Conservation (phyloP, 1,284 basidiomycete species). For the Ganoderma meredithae region DNA sequence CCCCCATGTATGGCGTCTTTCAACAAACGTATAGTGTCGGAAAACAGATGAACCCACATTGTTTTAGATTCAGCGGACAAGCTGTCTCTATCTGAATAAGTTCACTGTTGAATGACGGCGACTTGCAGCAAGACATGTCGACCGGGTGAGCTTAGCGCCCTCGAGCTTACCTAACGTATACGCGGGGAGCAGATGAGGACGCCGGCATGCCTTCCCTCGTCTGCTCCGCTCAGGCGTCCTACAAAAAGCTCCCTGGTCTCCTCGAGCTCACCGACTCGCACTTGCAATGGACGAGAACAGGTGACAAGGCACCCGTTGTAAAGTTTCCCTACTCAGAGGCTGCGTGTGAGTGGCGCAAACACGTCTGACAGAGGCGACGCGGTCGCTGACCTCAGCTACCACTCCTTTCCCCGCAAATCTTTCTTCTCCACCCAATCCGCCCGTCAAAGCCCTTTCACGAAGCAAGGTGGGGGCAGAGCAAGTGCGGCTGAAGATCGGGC, state of each 20-base stretch:
- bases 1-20: background rate
- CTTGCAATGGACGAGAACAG: constrained; percentile 78
- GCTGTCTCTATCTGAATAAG: background rate
- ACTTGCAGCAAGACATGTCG: too few species aligned
- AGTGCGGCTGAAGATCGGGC: constrained; percentile 75
- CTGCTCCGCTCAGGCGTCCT: constrained; percentile 77
- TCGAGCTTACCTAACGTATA: constrained; percentile 43
- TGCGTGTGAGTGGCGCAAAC: constrained; percentile 58
- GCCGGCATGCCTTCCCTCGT: constrained; percentile 59
- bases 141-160: background rate
- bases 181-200: constrained; percentile 24
- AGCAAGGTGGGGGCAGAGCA: constrained; percentile 82
- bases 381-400: constrained; percentile 14
- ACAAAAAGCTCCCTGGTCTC: constrained; percentile 79
- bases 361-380: constrained; percentile 21
- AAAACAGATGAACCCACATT: background rate
- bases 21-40: background rate
- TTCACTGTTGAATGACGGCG: too few species aligned
- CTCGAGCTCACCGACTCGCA: constrained; percentile 73
- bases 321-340: constrained; percentile 67
- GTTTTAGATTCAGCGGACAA: background rate
- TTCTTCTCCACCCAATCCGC: background rate
- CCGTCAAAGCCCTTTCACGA: constrained; percentile 51
- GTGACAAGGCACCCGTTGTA: constrained; percentile 64
- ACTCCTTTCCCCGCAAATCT: background rate